Evolutionary conservation across 208 protist genomes (phyloP), one percentile per base, ranked within the genome.

Genomic region (Zelonia costaricensis): DNA sequence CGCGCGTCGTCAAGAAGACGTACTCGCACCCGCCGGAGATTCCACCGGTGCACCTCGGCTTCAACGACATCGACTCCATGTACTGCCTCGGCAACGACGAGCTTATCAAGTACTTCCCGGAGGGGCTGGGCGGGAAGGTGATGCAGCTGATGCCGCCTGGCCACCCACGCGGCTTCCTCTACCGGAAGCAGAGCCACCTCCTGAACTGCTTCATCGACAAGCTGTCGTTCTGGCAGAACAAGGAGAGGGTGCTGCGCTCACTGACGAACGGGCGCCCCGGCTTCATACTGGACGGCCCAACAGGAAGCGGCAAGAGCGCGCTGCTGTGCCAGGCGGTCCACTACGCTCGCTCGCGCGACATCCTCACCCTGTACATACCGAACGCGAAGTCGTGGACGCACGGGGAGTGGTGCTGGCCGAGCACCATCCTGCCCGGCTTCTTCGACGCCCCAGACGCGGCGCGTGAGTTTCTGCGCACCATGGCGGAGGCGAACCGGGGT

Each of bases 11-110:
- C 28, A 70, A 56, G 57, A 92, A 92, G 46, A 88, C 68, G 13
- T 96, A 96, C 61, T 76, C 75, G 7, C 90, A 96, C 61, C 91
- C 91, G 6, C 75, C 75, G 1, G 86, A 93, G 70, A 43, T 91
- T 40, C 10, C 30, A 16, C 88, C 91, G 22, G 61, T 55, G 15
- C 69, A 71, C 43, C 68, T 97, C 2, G 66, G 74, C 15, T 95
- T 92, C 64, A 90, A 89, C 68, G 80, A 95, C 57, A 82, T 97
- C 44, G 82, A 94, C 61, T 89, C 85, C 30, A 91, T 97, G 80
- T 97, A 97, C 62, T 95, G 92, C 64, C 78, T 97, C 36, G 84
- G 87, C 20, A 94, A 97, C 59, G 87, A 93, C 53, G 87, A 95
- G 43, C 75, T 97, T 18, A 76, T 89, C 7, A 62, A 66, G 43